Conservation (phyloP, 1,139 yeast species). For the Yamadazyma atlantica region DNA sequence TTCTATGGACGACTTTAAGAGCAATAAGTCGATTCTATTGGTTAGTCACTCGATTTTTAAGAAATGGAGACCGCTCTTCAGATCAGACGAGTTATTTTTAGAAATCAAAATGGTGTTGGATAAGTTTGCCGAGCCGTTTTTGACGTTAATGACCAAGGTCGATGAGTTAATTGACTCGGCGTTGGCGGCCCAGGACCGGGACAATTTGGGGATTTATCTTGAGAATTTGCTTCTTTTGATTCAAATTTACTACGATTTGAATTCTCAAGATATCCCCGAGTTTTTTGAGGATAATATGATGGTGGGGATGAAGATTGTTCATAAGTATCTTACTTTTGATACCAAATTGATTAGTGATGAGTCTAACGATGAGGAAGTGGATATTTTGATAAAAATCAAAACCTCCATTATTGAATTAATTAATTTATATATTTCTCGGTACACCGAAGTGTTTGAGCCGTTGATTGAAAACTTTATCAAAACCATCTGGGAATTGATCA, state of each 20-base stretch:
- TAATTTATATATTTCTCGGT: conserved; percentile 83
- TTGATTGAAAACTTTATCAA: conserved; percentile 77
- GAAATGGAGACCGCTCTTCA: conserved; percentile 93
- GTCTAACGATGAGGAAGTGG: conserved; percentile 71
- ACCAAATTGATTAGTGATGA: conserved; percentile 55
- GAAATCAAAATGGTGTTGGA: conserved; percentile 88
- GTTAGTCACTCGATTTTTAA: conserved; percentile 96
- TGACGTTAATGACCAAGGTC: conserved; percentile 61
- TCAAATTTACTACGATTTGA: conserved; percentile 87
- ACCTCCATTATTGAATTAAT: conserved; percentile 83
- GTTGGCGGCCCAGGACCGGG: conserved; percentile 35
- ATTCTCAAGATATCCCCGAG: conserved; percentile 97
- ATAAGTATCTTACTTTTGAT: conserved; percentile 69
- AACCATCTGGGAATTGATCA: conserved; percentile 77
- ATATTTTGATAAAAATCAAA: conserved; percentile 70
- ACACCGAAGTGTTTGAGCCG: conserved; percentile 85
- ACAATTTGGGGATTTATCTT: conserved; percentile 54
- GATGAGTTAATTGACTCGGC: conserved; percentile 63
- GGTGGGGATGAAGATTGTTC: conserved; percentile 76
- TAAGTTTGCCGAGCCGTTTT: conserved; percentile 81
- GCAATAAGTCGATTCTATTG: conserved; percentile 80
- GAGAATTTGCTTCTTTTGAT: conserved; percentile 71
- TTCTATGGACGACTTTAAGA: conserved; percentile 60
- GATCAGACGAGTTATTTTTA: conserved; percentile 84
- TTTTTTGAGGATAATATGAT: conserved; percentile 90